Evolutionary conservation across 2,329 filamentous ascomycete species (phyloP), one percentile per base, ranked within the genome.

Genomic region (Aspergillus melleus): DNA sequence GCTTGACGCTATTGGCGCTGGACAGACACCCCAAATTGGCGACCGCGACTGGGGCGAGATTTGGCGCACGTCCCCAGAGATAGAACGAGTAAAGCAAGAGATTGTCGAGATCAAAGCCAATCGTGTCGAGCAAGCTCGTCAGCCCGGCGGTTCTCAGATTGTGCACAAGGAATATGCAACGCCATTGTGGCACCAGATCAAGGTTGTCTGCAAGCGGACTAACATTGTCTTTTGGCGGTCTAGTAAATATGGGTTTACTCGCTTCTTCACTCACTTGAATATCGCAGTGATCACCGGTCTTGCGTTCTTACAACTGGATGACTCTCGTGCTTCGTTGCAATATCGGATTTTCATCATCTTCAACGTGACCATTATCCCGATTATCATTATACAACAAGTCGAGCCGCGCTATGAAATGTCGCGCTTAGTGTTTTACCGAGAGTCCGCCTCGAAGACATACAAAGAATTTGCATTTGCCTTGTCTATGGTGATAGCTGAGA

Each of bases 331-430:
- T 1, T 90, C 89, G 1, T 83, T 96, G 4, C 92, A 96, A 75
- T 90, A 95, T 80, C 88, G 89, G 61, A 85, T 96, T 63, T 96
- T 96, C 76, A 86, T 94, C 75, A 90, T 95, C 74, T 96, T 96
- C 84, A 91, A 96, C 74, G 86, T 92, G 54, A 79, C 91, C 0
- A 90, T 96, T 22, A 82, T 96, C 26, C 91, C 92, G 0, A 90
- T 90, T 1, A 81, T 96, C 30, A 91, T 96, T 73, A 86, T 96
- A 58, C 87, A 88, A 1, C 91, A 96, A 70, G 89, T 96, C 56
- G 90, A 96, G 75, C 86, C 89, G 46, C 93, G 92, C 79, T 96
- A 90, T 74, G 88, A 92, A 70, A 81, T 93, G 69, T 88, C 89
- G 62, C 86, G 92, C 49, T 83, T 90, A 70, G 88, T 96, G 64